These are phyloP conservation scores for Aspergillus ustus DNA, from an alignment of 2,329 filamentous ascomycete genomes.

Conservation along the genomic window DNA sequence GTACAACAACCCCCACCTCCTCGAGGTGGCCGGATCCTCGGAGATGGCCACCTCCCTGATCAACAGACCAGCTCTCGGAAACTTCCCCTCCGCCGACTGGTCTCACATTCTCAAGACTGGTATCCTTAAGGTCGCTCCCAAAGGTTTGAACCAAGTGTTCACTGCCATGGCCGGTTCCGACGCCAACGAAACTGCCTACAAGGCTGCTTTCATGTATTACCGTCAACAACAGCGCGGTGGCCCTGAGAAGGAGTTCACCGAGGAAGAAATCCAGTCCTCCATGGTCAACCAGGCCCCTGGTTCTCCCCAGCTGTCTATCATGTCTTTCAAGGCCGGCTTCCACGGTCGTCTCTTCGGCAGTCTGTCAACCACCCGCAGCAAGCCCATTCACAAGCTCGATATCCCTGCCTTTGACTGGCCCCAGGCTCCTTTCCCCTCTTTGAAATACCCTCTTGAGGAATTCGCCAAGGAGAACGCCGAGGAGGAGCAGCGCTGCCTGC, in stretches of 20 bases:
- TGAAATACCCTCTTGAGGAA: conserved; percentile 86
- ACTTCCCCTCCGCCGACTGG: conserved; percentile 89
- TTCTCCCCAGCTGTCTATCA: conserved; percentile 77
- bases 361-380: conserved; percentile 86
- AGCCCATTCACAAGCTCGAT: conserved; percentile 93
- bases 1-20: conserved; percentile 84
- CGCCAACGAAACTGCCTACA: conserved; percentile 93
- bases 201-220: conserved; percentile 93
- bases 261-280: conserved; percentile 71
- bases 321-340: conserved; percentile 87
- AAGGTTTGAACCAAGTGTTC: conserved; percentile 85
- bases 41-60: conserved; percentile 82
- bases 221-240: conserved; percentile 81
- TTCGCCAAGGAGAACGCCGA: conserved; percentile 79
- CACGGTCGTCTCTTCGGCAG: conserved; percentile 89
- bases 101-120: conserved; percentile 77
- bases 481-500: conserved; percentile 79
- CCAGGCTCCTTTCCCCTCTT: conserved; percentile 79
- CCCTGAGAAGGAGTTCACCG: conserved; percentile 74
- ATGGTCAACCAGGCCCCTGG: conserved; percentile 86
- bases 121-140: conserved; percentile 80
- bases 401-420: conserved; percentile 97
- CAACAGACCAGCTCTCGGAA: conserved; percentile 87
- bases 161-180: conserved; percentile 88
- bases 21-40: conserved; percentile 70